Evolutionary conservation across 331 rosid species (phyloP).

Genomic region (Ulmus americana): DNA sequence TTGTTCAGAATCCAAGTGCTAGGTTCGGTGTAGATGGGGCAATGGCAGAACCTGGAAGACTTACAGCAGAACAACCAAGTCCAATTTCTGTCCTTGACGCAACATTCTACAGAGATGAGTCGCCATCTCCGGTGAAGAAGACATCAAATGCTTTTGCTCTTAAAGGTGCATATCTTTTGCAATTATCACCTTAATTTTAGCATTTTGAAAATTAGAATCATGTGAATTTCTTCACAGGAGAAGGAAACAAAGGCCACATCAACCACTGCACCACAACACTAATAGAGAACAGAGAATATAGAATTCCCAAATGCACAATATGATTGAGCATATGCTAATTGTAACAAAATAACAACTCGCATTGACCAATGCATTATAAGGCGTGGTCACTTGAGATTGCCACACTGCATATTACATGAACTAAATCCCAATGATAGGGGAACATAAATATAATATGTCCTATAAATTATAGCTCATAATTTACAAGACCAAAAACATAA

Average conservation of each 20-base stretch:
- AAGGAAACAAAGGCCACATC: neutral
- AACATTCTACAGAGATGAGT: conserved; percentile 73
- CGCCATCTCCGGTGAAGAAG: conserved; percentile 87
- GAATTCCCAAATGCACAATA: neutral
- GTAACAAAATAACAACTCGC: neutral
- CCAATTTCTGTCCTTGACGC: conserved; percentile 92
- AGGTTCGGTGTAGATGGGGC: conserved; percentile 31
- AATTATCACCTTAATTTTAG: conserved; percentile 1
- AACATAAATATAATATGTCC: neutral
- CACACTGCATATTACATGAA: neutral
- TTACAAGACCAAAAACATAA: neutral
- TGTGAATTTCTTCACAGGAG: neutral
- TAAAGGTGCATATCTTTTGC: conserved; percentile 35
- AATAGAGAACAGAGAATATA: neutral
- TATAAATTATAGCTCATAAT: neutral
- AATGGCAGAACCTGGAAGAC: conserved; percentile 33
- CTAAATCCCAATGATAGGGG: neutral
- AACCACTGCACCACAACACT: neutral
- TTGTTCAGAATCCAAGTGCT: conserved; percentile 40
- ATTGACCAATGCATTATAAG: neutral
- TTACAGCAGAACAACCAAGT: conserved; percentile 68
- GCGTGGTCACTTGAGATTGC: neutral
- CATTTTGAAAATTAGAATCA: neutral
- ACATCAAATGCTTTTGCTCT: conserved; percentile 51
- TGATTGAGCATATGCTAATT: neutral